Conservation (phyloP, 208 protist species). For the Balamuthia mandrillaris region DNA sequence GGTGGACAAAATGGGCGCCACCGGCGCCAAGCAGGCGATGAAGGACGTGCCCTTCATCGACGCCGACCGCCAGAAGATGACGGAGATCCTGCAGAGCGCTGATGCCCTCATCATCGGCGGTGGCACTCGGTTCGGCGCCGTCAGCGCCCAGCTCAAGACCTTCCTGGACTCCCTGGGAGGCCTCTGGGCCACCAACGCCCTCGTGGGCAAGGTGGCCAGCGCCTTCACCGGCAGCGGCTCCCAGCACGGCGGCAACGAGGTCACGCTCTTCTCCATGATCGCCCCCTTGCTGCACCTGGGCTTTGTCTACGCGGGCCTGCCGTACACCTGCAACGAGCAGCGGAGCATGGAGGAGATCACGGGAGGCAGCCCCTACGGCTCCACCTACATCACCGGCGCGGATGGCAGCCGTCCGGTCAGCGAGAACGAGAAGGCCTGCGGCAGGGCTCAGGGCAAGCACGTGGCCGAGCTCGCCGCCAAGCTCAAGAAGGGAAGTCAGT, state of each 20-base stretch:
- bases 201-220: conserved; percentile 44
- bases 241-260: conserved; percentile 53
- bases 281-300: conserved; percentile 46
- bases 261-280: conserved; percentile 37
- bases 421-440: conserved; percentile 36
- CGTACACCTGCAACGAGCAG: conserved; percentile 32
- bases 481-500: too few species aligned
- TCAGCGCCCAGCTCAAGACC: conserved; percentile 32
- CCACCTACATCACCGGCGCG: too few species aligned
- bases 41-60: conserved; percentile 44
- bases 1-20: conserved; percentile 63
- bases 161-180: conserved; percentile 30
- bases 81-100: neutral
- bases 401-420: too few species aligned
- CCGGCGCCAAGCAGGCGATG: conserved; percentile 20
- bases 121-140: conserved; percentile 38
- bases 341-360: too few species aligned
- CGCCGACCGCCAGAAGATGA: conserved; percentile 13
- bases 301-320: conserved; percentile 44
- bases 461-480: too few species aligned
- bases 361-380: too few species aligned
- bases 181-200: conserved; percentile 36
- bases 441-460: conserved; percentile 15
- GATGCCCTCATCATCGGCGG: conserved; percentile 44
- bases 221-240: conserved; percentile 32